Evolutionary conservation across 805 yeast genomes (phyloP).

Genomic region (Candida maris): DNA sequence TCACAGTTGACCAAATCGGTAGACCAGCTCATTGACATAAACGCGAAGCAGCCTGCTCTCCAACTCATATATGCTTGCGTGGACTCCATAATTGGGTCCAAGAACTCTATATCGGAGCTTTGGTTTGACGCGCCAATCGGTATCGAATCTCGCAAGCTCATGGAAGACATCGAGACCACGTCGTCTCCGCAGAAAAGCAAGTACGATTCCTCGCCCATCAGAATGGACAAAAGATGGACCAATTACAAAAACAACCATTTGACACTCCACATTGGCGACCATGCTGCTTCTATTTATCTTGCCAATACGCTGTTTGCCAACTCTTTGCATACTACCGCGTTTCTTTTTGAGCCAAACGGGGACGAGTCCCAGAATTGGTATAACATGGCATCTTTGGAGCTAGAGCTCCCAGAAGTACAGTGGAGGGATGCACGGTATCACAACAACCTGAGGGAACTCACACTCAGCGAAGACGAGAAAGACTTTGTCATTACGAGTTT

Average conservation of each 20-base stretch:
- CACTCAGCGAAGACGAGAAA: constrained; percentile 12
- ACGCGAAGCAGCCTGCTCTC: constrained; percentile 7
- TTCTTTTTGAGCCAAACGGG: constrained; percentile 14
- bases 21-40: constrained; percentile 10
- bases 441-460: constrained; percentile 13
- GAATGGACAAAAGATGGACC: constrained; percentile 12
- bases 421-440: constrained; percentile 3
- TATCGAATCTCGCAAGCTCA: constrained; percentile 10
- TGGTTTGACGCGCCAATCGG: constrained; percentile 23
- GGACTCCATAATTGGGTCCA: constrained; percentile 24
- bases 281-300: constrained; percentile 8
- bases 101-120: constrained; percentile 26
- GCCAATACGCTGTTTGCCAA: constrained; percentile 29
- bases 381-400: constrained; percentile 6
- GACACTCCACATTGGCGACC: constrained; percentile 1
- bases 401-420: constrained; percentile 1
- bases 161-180: constrained; percentile 6
- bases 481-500: constrained; percentile 43
- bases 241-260: constrained; percentile 2
- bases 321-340: constrained; percentile 23
- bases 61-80: constrained; percentile 25
- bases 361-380: constrained; percentile 11
- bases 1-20: constrained; percentile 20
- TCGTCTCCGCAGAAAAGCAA: constrained; percentile 1
- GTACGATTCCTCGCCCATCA: constrained; percentile 8